These are phyloP conservation scores for Paulownia fortunei DNA, from an alignment of 257 asterid genomes.

Conservation along the genomic window DNA sequence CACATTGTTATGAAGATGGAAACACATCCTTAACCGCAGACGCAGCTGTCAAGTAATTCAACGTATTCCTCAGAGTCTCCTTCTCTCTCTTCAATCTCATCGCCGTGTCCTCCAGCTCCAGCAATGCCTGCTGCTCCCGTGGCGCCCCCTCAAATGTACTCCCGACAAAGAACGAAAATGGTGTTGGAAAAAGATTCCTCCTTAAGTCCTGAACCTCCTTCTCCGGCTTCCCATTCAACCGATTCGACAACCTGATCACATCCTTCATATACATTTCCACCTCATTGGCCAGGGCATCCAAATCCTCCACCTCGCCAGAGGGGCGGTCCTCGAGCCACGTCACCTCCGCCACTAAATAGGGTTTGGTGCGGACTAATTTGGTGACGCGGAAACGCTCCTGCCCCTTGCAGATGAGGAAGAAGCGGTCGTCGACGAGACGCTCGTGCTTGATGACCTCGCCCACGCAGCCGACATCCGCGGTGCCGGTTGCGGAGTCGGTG, in stretches of 20 bases:
- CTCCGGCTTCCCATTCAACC: slow-evolving; percentile 86
- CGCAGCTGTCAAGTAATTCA: slow-evolving; percentile 92
- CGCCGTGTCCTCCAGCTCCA: slow-evolving; percentile 92
- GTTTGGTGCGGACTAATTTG: slow-evolving; percentile 73
- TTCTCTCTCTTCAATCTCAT: slow-evolving; percentile 92
- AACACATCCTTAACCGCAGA: slow-evolving; percentile 98
- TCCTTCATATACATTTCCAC: slow-evolving; percentile 89
- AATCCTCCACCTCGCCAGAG: slow-evolving; percentile 71
- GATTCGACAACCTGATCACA: slow-evolving; percentile 82
- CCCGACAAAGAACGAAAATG: slow-evolving; percentile 93
- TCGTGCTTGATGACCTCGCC: slow-evolving; percentile 95
- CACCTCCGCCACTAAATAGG: slow-evolving; percentile 92
- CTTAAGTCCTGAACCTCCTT: slow-evolving; percentile 79
- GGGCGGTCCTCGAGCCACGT: slow-evolving; percentile 98
- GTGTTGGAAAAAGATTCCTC: slow-evolving; percentile 91
- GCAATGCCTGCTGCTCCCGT: slow-evolving; percentile 93
- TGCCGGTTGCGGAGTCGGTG: slow-evolving; percentile 82
- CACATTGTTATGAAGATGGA: slow-evolving; percentile 62
- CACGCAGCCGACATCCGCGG: slow-evolving; percentile 94
- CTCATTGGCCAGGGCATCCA: slow-evolving; percentile 67
- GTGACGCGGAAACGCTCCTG: slow-evolving; percentile 94
- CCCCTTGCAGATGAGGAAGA: slow-evolving; percentile 90
- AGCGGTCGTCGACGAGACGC: slow-evolving; percentile 90
- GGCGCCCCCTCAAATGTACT: slow-evolving; percentile 97
- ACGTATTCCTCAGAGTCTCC: slow-evolving; percentile 90